Evolutionary conservation across 768 basidiomycete genomes (phyloP), one percentile per base, ranked within the genome.

Genomic region (Suillus fuscotomentosus): DNA sequence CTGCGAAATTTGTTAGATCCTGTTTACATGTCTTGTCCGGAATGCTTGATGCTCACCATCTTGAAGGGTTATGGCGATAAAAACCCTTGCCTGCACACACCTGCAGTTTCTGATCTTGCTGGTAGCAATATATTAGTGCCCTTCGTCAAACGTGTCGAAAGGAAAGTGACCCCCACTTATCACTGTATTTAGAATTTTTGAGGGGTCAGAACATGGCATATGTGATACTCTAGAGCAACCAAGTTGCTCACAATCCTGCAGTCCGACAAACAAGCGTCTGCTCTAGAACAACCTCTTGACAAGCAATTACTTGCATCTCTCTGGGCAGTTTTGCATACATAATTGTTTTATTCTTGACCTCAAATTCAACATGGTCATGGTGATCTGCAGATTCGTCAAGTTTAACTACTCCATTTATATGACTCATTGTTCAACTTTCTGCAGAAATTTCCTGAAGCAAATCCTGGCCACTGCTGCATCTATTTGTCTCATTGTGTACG

Each of bases 1-100:
- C 95, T 96, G 66, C 27, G 5, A 31, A 2, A 9, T 34, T 43
- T 31, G 47, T 65, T 39, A 13, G 53, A 36, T 59, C 39, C 41
- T 13, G 24, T 42, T 27, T 31, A 6, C 20, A 17, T 13, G 41
- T 31, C 41, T 59, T 2, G 6, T 42, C 57, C 5, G 3, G 15
- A 27, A 42, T 42, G 17, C 0, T 34, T 48, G 15, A 10, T 39
- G 24, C 57, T 59, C 57, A 59, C 57, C 57, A 59, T 59, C 41
- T 20, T 59, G 10, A 54, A 54, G 31, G 17, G 17, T 54, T 34
- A 13, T 54, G 9, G 3, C 17, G 15, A 15, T 31, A 17, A 34
- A 34, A n/a, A 34, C 53, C 53, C 31, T 54, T 54, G 53, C 17
- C 31, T 54, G 31, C 11, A 54, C 53, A 20, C 31, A 20, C 20